Percentiles rank a stretch among this genome's conserved stretches.
phyloP scores from a whole-genome alignment of 2,329 filamentous ascomycete species.

The Pseudogymnoascus sp. region DNA sequence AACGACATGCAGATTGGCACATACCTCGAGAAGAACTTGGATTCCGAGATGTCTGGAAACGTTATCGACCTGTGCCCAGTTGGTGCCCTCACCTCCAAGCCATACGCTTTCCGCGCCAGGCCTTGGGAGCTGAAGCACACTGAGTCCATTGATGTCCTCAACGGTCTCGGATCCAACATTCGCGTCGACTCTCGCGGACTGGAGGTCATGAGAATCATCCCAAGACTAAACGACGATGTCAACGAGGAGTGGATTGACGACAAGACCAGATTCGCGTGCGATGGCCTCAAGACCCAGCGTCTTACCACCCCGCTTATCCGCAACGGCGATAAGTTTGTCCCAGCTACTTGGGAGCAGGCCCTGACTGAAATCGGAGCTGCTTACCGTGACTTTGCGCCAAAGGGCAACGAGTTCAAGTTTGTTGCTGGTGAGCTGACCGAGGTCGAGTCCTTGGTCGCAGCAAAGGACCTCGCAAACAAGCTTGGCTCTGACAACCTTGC shows the following conservation, averaged over 20 bases:
- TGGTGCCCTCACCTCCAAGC: conserved; percentile 91
- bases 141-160: conserved; percentile 89
- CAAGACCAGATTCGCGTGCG: conserved; percentile 92
- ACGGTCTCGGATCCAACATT: conserved; percentile 89
- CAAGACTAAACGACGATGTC: conserved; percentile 90
- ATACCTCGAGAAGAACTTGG: conserved; percentile 88
- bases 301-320: conserved; percentile 87
- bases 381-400: conserved; percentile 69
- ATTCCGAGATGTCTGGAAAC: conserved; percentile 92
- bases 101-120: conserved; percentile 91
- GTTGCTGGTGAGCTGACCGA: conserved; percentile 87
- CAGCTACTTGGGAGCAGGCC: conserved; percentile 92
- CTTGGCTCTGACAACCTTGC: conserved; percentile 94
- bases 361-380: conserved; percentile 78
- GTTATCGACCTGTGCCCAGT: conserved; percentile 98
- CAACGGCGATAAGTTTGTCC: conserved; percentile 82
- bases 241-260: conserved; percentile 99
- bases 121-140: conserved; percentile 97
- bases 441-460: conserved; percentile 85
- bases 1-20: conserved; percentile 98
- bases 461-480: conserved; percentile 96
- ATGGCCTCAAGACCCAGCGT: conserved; percentile 92
- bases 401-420: conserved; percentile 92
- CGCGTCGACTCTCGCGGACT: conserved; percentile 86
- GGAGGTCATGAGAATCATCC: conserved; percentile 91